These are phyloP conservation scores for Batkoa obscura DNA, from an alignment of 371 early-diverging fungal species.

Conservation along the genomic window DNA sequence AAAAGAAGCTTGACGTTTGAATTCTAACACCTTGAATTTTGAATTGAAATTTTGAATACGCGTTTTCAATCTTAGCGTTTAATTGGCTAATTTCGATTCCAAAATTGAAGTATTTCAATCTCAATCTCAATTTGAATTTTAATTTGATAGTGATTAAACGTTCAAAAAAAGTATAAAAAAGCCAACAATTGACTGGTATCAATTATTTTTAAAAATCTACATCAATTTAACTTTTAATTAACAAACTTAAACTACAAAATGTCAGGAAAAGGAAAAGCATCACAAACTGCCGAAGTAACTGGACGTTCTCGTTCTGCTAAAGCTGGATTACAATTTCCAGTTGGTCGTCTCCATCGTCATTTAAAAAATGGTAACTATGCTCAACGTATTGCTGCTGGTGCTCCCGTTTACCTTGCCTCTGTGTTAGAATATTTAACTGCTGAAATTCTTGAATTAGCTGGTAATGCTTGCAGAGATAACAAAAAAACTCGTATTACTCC, in stretches of 20 bases:
- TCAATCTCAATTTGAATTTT: too few relatives aligned
- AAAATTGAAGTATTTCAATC: too few relatives aligned
- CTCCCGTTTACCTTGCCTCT: conserved; percentile 88
- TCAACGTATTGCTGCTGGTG: conserved; percentile 84
- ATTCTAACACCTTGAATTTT: too few relatives aligned
- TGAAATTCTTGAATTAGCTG: conserved; percentile 92
- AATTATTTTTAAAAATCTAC: too few relatives aligned
- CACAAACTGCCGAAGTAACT: conserved; percentile 32
- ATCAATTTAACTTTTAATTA: too few relatives aligned
- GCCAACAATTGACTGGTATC: too few relatives aligned
- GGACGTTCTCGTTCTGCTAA: conserved; percentile 49
- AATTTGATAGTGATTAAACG: too few relatives aligned
- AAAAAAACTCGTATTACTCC: conserved; percentile 89
- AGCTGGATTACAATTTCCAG: conserved; percentile 89
- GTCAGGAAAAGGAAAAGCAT: conserved; percentile 42
- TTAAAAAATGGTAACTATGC: conserved; percentile 91
- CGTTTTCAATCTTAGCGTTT: too few relatives aligned
- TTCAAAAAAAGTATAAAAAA: too few relatives aligned
- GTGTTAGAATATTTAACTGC: conserved; percentile 92
- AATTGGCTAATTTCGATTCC: too few relatives aligned
- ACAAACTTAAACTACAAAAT: conserved; percentile 10
- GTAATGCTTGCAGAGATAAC: conserved; percentile 91
- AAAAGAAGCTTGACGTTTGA: too few relatives aligned
- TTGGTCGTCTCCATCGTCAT: conserved; percentile 91
- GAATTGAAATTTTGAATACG: too few relatives aligned